Evolutionary conservation across 176 grass and related monocot species (phyloP).

Genomic region (Pharus latifolius): DNA sequence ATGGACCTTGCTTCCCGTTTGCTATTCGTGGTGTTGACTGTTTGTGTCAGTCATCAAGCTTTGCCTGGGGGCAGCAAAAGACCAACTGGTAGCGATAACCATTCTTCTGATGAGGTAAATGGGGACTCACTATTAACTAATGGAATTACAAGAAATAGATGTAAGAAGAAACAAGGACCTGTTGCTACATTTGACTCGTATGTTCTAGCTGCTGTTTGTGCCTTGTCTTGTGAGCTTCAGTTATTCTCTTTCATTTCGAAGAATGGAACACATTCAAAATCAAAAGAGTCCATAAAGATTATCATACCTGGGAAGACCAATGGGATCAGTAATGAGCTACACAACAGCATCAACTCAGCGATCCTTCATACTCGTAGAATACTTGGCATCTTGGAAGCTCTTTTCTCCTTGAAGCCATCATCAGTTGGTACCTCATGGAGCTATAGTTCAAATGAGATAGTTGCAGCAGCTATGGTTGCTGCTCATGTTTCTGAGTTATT

Average conservation of each 20-base stretch:
- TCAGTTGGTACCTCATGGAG: constrained; percentile 97
- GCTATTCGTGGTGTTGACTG: constrained; percentile 83
- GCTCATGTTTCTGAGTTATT: constrained; percentile 98
- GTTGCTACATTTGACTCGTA: constrained; percentile 97
- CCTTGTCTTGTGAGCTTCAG: constrained; percentile 92
- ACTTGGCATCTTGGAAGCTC: constrained; percentile 91
- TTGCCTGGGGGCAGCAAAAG: constrained; percentile 97
- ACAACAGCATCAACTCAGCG: constrained; percentile 70
- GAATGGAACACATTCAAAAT: constrained; percentile 41
- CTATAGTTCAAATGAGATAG: constrained; percentile 99
- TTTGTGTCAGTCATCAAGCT: constrained; percentile 93
- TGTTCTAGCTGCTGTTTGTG: constrained; percentile 87
- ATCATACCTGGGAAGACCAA: constrained; percentile 50
- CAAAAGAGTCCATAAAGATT: constrained; percentile 48
- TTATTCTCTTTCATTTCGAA: constrained; percentile 82
- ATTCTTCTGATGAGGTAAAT: constrained; percentile 46
- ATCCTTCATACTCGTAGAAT: constrained; percentile 87
- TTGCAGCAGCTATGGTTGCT: constrained; percentile 98
- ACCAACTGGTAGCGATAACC: constrained; percentile 68
- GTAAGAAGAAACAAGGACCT: constrained; percentile 83
- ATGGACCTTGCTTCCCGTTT: constrained; percentile 91
- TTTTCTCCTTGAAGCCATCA: constrained; percentile 99
- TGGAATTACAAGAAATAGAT: constrained; percentile 42
- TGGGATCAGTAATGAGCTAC: constrained; percentile 52
- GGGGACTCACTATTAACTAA: constrained; percentile 46